Base-by-base conservation (phyloP, 176 grass and related monocot genomes). In the Phragmites australis region DNA sequence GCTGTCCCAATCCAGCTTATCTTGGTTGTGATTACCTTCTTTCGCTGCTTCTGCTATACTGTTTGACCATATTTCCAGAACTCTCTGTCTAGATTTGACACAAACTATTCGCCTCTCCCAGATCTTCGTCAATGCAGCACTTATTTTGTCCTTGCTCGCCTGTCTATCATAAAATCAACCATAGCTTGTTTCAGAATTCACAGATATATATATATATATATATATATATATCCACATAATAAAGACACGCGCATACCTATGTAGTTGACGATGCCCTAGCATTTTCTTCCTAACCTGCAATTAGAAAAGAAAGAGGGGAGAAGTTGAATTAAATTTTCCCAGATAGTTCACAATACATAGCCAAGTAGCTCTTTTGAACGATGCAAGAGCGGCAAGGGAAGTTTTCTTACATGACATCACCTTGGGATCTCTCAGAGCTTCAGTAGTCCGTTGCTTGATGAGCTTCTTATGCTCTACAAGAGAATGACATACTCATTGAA, bases 371-470 rank as follows among this genome's bases (percentile, higher is more conserved):
- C 21, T 57, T 57, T 76, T 21, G 49, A 21, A n/a, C 53, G 2
- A 49, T 32, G 22, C 34, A 62, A 79, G 53, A 77, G 52, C 14
- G 27, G 32, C 49, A 83, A 52, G 69, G 59, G 68, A 76, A 37
- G 32, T 75, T 82, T 78, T 90, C 94, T 94, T 93, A 94, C 90
- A 94, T 89, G 88, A 84, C 95, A 94, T 97, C 95, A 97, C 95
- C 95, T 97, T 94, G 88, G 92, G 95, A 54, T 94, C 86, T 65
- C 83, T 93, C 78, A 94, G 77, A 74, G 90, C 92, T 78, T 94
- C 83, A 14, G 63, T 31, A 27, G 88, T 97, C 41, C 86, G 81
- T 82, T 83, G 78, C 72, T 66, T 94, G 76, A 94, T 97, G 77
- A 72, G 80, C 40, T 92, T 76, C 75, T 79, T 89, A 22, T 93